Base-by-base conservation (phyloP, 2,329 filamentous ascomycete species). In the Cytospora leucostoma region DNA sequence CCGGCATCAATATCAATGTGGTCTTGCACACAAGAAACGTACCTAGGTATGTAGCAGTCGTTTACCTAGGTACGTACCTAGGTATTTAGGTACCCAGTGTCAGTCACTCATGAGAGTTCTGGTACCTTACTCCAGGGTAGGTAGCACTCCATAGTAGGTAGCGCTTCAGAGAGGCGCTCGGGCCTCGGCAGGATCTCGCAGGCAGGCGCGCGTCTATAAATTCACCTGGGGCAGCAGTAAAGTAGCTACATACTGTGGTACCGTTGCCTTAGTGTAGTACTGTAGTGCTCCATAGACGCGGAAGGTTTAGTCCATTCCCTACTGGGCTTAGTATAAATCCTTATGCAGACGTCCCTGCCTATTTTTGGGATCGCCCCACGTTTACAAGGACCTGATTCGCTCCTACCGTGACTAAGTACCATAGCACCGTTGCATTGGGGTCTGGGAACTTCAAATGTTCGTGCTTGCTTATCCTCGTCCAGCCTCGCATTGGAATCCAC, bases 201-300 rank as follows among this genome's bases (percentile, higher is more conserved):
- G 37, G 61, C 54, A 54, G 61, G 64, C 64, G 61, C 64, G 64
- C 64, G 64, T 65, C 64, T 65, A 65, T 58, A 63, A 65, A 61
- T 57, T 52, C 44, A 56, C 35, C 12, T 27, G 19, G 33, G 37
- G 10, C 17, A 27, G 21, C 27, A 38, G 13, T n/a, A 11, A 17
- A 53, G 47, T 8, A 37, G 35, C 35, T 8, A 6, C 35, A n/a
- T 44, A n/a, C 40, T 7, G 19, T 7, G 17, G 3, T 12, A 6
- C 38, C 38, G 17, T 27, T 27, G 15, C 38, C 38, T n/a, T n/a
- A 19, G 17, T 15, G n/a, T n/a, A 19, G 17, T 15, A 44, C 10
- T 7, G 17, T 44, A 44, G 17, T 38, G 15, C 12, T 47, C n/a
- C n/a, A 21, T 17, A 47, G 19, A 17, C 3, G n/a, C 21, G 21